Percentiles rank a stretch among this genome's conserved stretches.
These are phyloP conservation scores for Prasinococcaceae sp. DNA, from an alignment of 139 green algal species.

Conservation along the genomic window DNA sequence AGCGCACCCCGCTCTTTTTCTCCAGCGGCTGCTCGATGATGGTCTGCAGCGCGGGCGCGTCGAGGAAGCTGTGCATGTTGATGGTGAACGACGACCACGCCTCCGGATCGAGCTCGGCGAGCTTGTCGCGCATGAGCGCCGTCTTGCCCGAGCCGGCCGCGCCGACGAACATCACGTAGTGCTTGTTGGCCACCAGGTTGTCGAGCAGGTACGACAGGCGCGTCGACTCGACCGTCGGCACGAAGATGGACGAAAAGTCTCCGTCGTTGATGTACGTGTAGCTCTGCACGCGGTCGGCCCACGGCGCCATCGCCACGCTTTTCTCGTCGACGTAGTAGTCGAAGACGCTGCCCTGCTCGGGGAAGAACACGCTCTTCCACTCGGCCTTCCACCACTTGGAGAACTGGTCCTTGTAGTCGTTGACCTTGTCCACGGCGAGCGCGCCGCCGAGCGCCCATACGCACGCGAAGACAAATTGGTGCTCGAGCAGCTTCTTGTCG, in stretches of 20 bases:
- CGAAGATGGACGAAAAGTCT: slow-evolving; percentile 54
- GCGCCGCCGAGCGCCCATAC: slow-evolving; percentile 80
- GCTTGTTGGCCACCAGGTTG: slow-evolving; percentile 54
- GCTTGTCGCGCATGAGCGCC: slow-evolving; percentile 62
- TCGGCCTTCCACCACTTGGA: slow-evolving; percentile 62
- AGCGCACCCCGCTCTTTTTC: slow-evolving; percentile 52
- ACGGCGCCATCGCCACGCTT: slow-evolving; percentile 49
- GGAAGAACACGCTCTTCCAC: slow-evolving; percentile 53
- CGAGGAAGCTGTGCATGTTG: slow-evolving; percentile 76
- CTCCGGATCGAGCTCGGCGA: slow-evolving; percentile 65
- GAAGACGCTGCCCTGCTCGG: slow-evolving; percentile 68
- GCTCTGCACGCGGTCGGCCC: slow-evolving; percentile 42
- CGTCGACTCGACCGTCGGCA: slow-evolving; percentile 73
- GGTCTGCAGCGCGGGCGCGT: slow-evolving; percentile 54
- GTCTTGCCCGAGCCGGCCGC: slow-evolving; percentile 79
- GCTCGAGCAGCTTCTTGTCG: slow-evolving; percentile 74
- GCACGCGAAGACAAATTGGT: slow-evolving; percentile 82
- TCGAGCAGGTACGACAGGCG: slow-evolving; percentile 70
- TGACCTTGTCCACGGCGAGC: slow-evolving; percentile 68
- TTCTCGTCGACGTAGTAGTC: slow-evolving; percentile 78
- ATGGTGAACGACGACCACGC: slow-evolving; percentile 47
- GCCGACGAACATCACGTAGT: slow-evolving; percentile 74
- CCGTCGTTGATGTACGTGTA: slow-evolving; percentile 37
- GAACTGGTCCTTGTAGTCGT: slow-evolving; percentile 68
- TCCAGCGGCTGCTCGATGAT: slow-evolving; percentile 21